Evolutionary conservation across 441 rosid genomes (phyloP).

Genomic region (Breynia disticha): DNA sequence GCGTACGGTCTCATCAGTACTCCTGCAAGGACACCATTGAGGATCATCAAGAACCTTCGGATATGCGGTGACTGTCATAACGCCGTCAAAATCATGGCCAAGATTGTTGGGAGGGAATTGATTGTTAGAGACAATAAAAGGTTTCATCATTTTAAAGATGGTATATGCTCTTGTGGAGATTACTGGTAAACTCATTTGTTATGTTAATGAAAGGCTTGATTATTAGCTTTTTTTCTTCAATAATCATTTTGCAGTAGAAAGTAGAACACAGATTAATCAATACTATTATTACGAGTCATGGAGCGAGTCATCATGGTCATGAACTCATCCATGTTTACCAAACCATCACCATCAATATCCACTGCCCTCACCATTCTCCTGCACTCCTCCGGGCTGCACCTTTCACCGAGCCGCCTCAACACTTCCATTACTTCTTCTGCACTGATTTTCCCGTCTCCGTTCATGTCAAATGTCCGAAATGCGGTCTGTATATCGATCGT

Average conservation of each 20-base stretch:
- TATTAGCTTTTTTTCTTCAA: too few species aligned
- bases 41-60: constrained; percentile 43
- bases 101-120: constrained; percentile 21
- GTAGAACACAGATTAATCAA: background rate
- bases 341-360: constrained; percentile 60
- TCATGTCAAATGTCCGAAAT: constrained; percentile 52
- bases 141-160: constrained; percentile 57
- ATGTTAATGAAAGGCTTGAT: too few species aligned
- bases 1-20: constrained; percentile 36
- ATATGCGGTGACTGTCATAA: constrained; percentile 36
- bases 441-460: constrained; percentile 69
- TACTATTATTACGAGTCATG: background rate
- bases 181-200: constrained; percentile 53
- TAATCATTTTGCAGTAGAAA: too few species aligned
- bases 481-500: constrained; percentile 51
- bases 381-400: constrained; percentile 61
- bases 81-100: constrained; percentile 23
- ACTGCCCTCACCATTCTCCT: constrained; percentile 72
- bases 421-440: constrained; percentile 66
- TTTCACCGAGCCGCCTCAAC: constrained; percentile 66
- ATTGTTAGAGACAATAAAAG: constrained; percentile 63
- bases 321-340: constrained; percentile 73
- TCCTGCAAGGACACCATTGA: constrained; percentile 31
- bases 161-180: constrained; percentile 76
- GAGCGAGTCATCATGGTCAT: constrained; percentile 60